These are phyloP conservation scores for Megacollybia platyphylla DNA, from an alignment of 1,284 basidiomycete genomes.

Conservation along the genomic window DNA sequence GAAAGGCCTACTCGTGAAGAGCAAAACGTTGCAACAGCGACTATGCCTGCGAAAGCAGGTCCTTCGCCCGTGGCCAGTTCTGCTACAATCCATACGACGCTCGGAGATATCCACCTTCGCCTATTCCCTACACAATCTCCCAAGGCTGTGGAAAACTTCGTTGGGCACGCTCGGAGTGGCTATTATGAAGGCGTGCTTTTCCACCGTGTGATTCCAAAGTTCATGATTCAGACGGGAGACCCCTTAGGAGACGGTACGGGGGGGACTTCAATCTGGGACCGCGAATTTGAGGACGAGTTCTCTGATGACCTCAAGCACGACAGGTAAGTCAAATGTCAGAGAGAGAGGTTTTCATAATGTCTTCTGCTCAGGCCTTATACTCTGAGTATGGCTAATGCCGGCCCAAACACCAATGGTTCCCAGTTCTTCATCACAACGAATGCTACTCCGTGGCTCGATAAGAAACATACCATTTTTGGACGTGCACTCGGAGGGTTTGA, in stretches of 20 bases:
- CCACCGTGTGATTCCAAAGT: conserved; percentile 97
- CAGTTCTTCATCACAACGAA: conserved; percentile 99
- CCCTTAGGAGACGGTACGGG: conserved; percentile 96
- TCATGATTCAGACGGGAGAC: conserved; percentile 99
- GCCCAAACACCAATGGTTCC: conserved; percentile 85
- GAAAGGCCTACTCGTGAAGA: conserved; percentile 96
- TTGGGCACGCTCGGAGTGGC: conserved; percentile 82
- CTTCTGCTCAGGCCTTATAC: conserved; percentile 67
- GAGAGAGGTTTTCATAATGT: conserved; percentile 1
- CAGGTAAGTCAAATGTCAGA: conserved; percentile 31
- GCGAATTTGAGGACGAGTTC: conserved; percentile 95
- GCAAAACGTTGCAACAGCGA: conserved; percentile 75
- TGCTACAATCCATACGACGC: conserved; percentile 89
- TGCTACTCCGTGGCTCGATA: conserved; percentile 91
- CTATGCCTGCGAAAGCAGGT: conserved; percentile 35
- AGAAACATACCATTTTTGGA: conserved; percentile 93
- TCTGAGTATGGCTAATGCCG: conserved; percentile 99
- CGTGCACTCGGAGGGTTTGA: conserved; percentile 73
- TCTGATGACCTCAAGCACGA: conserved; percentile 83
- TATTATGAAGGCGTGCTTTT: conserved; percentile 95
- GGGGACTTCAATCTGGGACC: conserved; percentile 92
- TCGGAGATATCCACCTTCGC: conserved; percentile 88
- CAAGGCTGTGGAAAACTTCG: conserved; percentile 96
- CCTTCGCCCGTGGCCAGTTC: conserved; percentile 59
- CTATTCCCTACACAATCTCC: conserved; percentile 89